A percentile compares a stretch with the other conserved stretches of the same genome.
phyloP scores from a whole-genome alignment of 306 rosid species.

The Crataegus laevigata region DNA sequence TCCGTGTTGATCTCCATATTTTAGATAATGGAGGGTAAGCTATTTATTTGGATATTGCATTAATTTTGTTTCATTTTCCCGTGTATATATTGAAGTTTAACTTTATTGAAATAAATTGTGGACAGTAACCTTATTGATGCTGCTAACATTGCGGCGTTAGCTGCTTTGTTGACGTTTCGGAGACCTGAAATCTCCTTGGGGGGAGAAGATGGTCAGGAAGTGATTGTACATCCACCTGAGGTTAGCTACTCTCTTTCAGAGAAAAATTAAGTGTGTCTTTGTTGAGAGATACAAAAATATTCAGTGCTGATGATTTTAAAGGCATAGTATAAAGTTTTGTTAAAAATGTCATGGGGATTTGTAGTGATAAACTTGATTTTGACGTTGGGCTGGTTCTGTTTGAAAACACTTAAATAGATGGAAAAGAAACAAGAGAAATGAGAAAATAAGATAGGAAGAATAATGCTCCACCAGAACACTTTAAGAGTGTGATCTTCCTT shows the following conservation, averaged over 20 bases:
- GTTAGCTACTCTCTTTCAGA: conserved; percentile 25
- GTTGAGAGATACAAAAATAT: background rate
- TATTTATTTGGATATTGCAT: background rate
- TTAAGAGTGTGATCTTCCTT: background rate
- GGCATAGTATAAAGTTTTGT: background rate
- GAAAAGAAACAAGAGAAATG: background rate
- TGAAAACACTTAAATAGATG: background rate
- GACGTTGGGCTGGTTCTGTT: background rate
- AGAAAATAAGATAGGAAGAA: background rate
- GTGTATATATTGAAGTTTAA: background rate
- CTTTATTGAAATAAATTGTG: background rate
- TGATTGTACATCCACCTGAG: conserved; percentile 81
- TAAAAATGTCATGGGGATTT: background rate
- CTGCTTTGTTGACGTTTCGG: conserved; percentile 69
- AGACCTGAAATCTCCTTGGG: conserved; percentile 81
- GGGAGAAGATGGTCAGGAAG: conserved; percentile 83
- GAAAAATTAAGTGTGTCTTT: background rate
- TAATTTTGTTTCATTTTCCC: background rate
- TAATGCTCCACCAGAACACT: background rate
- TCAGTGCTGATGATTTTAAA: background rate
- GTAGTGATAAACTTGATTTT: background rate
- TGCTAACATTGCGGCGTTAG: conserved; percentile 81
- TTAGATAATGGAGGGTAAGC: conserved; percentile 84
- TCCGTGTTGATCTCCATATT: conserved; percentile 77
- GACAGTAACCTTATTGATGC: conserved; percentile 83